Conservation (phyloP, 2,329 filamentous ascomycete genomes). For the Xylaria digitata region DNA sequence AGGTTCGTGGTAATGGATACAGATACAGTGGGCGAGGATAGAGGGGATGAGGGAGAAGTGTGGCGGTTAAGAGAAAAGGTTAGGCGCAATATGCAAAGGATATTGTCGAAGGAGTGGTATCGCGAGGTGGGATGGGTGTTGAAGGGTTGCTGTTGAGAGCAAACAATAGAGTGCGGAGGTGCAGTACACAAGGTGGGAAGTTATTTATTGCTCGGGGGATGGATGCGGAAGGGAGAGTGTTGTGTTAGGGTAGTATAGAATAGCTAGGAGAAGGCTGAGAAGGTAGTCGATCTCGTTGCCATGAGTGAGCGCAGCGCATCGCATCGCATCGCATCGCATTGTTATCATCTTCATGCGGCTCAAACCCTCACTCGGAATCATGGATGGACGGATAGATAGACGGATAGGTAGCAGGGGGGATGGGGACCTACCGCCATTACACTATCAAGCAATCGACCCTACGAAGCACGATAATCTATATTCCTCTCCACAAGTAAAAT, state of each 20-base stretch:
- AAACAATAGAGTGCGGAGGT: constrained; percentile 7
- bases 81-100: constrained; percentile 13
- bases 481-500: constrained; percentile 24
- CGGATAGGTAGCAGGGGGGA: constrained; percentile 2
- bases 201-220: constrained; percentile 23
- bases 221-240: neutral
- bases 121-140: neutral
- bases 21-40: neutral
- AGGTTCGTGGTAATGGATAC: neutral
- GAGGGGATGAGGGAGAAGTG: neutral
- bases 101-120: neutral
- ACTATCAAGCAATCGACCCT: constrained; percentile 37
- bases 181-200: neutral
- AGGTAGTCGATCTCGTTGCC: neutral
- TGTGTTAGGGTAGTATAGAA: constrained; percentile 1
- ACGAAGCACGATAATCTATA: constrained; percentile 26
- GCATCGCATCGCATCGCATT: neutral
- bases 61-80: neutral
- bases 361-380: neutral
- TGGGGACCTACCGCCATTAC: constrained; percentile 39
- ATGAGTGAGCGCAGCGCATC: constrained; percentile 1
- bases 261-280: neutral
- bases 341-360: constrained; percentile 1
- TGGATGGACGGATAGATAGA: neutral
- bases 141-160: neutral